A percentile compares a stretch with the other conserved stretches of the same genome.
Evolutionary conservation across 2,329 filamentous ascomycete species (phyloP).

Genomic region (Trichophyton equinum): DNA sequence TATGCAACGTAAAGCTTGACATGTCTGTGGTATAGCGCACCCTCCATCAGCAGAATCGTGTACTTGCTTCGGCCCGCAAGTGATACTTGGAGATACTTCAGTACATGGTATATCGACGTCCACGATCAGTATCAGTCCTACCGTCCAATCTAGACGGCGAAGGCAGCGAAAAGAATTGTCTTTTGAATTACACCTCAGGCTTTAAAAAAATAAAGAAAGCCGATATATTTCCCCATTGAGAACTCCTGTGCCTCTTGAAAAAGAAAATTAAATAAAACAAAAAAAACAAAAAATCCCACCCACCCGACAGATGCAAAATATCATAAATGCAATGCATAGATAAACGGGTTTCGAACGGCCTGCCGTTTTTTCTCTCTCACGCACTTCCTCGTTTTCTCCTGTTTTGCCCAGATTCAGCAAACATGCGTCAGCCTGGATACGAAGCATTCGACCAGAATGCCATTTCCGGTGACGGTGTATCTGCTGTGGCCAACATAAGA

Average conservation of each 20-base stretch:
- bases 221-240: neutral
- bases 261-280: neutral
- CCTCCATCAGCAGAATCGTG: too few relatives aligned
- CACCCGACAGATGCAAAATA: neutral
- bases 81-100: too few relatives aligned
- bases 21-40: too few relatives aligned
- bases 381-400: neutral
- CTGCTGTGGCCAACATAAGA: slow-evolving; percentile 4
- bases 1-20: too few relatives aligned
- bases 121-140: neutral
- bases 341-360: neutral
- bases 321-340: neutral
- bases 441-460: slow-evolving; percentile 2
- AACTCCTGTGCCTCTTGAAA: neutral
- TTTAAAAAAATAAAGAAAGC: neutral
- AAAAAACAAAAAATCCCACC: neutral
- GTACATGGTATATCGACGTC: neutral
- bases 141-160: neutral
- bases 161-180: neutral
- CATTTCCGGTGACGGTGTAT: neutral
- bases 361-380: neutral
- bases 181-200: neutral
- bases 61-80: too few relatives aligned
- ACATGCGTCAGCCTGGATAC: slow-evolving; percentile 16
- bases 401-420: neutral